Conservation (phyloP, 495 filamentous ascomycete genomes). For the Neurospora sublineolata region DNA sequence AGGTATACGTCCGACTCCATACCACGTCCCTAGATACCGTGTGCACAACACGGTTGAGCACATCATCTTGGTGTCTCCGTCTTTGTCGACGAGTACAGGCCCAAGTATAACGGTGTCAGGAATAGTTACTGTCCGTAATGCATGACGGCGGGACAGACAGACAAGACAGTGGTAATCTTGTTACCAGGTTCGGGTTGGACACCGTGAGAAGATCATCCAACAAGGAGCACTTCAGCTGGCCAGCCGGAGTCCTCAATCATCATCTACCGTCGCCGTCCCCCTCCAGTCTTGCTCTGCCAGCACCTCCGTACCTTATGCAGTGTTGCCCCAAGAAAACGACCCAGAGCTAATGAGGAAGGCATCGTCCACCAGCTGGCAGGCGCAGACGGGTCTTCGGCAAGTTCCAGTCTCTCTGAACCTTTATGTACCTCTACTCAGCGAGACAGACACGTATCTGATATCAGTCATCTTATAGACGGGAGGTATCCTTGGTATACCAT, state of each 20-base stretch:
- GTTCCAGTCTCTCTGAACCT: background rate
- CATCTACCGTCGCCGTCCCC: background rate
- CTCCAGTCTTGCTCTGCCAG: background rate
- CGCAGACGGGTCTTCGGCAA: background rate
- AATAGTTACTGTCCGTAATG: background rate
- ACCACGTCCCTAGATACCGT: background rate
- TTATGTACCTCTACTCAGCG: background rate
- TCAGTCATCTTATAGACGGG: background rate
- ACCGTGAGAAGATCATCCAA: background rate
- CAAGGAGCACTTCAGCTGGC: background rate
- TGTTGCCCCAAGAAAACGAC: background rate
- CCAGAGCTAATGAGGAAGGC: background rate
- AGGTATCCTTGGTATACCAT: background rate
- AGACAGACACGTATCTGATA: background rate
- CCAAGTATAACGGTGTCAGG: background rate
- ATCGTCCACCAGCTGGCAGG: background rate
- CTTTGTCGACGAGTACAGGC: background rate
- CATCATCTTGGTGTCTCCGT: background rate
- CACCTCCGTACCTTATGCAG: background rate
- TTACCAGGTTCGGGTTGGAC: background rate
- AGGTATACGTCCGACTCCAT: background rate
- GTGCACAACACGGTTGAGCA: background rate
- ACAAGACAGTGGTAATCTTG: background rate
- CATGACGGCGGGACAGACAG: background rate
- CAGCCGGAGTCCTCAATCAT: background rate